phyloP scores from a whole-genome alignment of 2,329 filamentous ascomycete genomes.

The Colletotrichum tropicicola region DNA sequence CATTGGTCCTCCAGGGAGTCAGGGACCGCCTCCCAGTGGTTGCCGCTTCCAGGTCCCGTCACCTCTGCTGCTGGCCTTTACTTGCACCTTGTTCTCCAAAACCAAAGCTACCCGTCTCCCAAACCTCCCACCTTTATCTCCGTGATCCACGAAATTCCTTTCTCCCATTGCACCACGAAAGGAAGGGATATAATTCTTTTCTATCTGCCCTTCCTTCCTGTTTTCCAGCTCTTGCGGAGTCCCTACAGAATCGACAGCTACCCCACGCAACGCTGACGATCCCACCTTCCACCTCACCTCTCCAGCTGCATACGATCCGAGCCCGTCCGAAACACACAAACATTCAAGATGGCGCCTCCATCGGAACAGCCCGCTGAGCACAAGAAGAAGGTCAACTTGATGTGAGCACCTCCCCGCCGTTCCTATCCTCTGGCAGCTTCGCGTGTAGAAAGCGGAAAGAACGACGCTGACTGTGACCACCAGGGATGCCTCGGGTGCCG shows the following conservation, averaged over 20 bases:
- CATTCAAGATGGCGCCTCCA: constrained; percentile 74
- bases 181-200: constrained; percentile 12
- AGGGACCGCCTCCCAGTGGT: constrained; percentile 19
- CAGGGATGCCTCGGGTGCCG: constrained; percentile 89
- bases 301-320: constrained; percentile 14
- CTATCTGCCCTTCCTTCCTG: constrained; percentile 1
- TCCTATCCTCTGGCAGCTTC: constrained; percentile 1
- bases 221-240: not conserved
- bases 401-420: constrained; percentile 62
- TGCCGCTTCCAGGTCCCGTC: constrained; percentile 19
- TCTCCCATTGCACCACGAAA: constrained; percentile 2
- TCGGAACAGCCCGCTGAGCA: constrained; percentile 58
- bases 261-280: constrained; percentile 24
- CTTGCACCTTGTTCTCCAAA: constrained; percentile 20
- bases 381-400: constrained; percentile 86
- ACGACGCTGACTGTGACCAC: constrained; percentile 45
- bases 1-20: constrained; percentile 33
- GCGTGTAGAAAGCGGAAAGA: constrained; percentile 1
- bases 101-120: constrained; percentile 18
- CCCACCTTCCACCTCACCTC: constrained; percentile 15
- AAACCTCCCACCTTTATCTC: constrained; percentile 26
- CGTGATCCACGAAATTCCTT: constrained; percentile 22
- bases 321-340: constrained; percentile 20
- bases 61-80: constrained; percentile 25
- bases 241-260: constrained; percentile 10